Conservation (phyloP, 2,329 filamentous ascomycete genomes). For the Echinosphaeria canescens region DNA sequence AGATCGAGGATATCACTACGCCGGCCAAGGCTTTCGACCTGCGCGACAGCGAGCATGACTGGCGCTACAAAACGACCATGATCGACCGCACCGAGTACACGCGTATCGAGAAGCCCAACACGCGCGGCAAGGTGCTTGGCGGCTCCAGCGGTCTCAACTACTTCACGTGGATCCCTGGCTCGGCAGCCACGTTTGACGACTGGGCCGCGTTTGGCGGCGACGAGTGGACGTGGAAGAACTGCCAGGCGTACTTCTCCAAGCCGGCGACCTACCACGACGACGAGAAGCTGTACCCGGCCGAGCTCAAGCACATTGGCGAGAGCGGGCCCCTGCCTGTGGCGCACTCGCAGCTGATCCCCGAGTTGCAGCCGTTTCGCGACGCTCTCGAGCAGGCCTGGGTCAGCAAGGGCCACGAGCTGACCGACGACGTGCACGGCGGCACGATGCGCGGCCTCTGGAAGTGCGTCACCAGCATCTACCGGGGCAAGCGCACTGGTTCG, state of each 20-base stretch:
- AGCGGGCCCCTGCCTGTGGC: slow-evolving; percentile 29
- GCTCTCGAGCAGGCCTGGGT: slow-evolving; percentile 27
- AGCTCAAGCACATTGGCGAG: slow-evolving; percentile 25
- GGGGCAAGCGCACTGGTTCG: slow-evolving; percentile 28
- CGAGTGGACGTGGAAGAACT: slow-evolving; percentile 33
- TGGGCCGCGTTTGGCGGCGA: slow-evolving; percentile 54
- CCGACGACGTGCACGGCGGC: slow-evolving; percentile 32
- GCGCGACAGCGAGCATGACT: slow-evolving; percentile 32
- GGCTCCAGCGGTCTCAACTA: slow-evolving; percentile 38
- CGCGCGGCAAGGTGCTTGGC: slow-evolving; percentile 34
- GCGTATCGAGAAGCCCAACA: slow-evolving; percentile 40
- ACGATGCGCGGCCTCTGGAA: slow-evolving; percentile 28
- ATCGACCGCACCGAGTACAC: slow-evolving; percentile 35
- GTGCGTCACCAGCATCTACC: slow-evolving; percentile 32
- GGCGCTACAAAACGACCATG: slow-evolving; percentile 38
- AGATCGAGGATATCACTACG: slow-evolving; percentile 27
- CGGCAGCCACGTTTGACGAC: slow-evolving; percentile 37
- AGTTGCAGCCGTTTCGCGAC: slow-evolving; percentile 26
- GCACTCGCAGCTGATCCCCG: slow-evolving; percentile 28
- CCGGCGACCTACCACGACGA: slow-evolving; percentile 36
- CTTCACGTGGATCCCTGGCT: slow-evolving; percentile 39
- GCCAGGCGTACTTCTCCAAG: slow-evolving; percentile 29
- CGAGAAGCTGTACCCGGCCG: slow-evolving; percentile 16
- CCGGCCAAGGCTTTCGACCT: slow-evolving; percentile 29
- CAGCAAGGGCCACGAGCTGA: slow-evolving; percentile 24